These are phyloP conservation scores for Salvia hispanica DNA, from an alignment of 257 asterid species.

Conservation along the genomic window DNA sequence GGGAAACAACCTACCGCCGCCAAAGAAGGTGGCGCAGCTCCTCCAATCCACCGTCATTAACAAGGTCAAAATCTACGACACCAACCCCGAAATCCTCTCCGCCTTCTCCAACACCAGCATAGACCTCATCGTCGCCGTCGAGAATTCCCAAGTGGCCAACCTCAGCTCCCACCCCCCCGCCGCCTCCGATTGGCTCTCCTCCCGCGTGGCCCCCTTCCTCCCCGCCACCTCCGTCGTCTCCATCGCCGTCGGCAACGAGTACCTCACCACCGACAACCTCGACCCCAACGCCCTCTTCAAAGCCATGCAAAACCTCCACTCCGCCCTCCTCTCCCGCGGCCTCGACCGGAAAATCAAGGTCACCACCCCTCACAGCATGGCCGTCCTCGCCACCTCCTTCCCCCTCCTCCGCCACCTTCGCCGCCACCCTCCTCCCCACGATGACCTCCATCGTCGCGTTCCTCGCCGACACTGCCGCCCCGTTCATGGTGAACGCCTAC, in stretches of 20 bases:
- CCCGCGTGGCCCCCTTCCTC: slow-evolving; percentile 54
- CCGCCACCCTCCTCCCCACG: slow-evolving; percentile 49
- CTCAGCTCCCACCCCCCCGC: slow-evolving; percentile 42
- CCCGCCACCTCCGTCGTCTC: slow-evolving; percentile 62
- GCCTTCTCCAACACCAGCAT: slow-evolving; percentile 72
- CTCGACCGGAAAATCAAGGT: slow-evolving; percentile 61
- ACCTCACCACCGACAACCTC: slow-evolving; percentile 52
- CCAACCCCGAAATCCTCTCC: slow-evolving; percentile 59
- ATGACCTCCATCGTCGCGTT: slow-evolving; percentile 58
- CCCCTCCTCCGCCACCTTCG: slow-evolving; percentile 63
- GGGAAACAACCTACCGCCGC: slow-evolving; percentile 74
- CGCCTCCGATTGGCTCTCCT: slow-evolving; percentile 52
- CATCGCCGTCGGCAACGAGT: slow-evolving; percentile 68
- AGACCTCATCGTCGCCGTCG: slow-evolving; percentile 60
- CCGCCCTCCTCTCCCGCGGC: slow-evolving; percentile 46
- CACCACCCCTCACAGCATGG: slow-evolving; percentile 70
- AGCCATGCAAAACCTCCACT: slow-evolving; percentile 60
- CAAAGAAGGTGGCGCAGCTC: slow-evolving; percentile 61
- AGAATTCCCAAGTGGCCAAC: slow-evolving; percentile 51
- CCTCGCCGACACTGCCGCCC: slow-evolving; percentile 51
- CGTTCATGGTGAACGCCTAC: slow-evolving; percentile 69
- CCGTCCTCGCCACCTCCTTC: slow-evolving; percentile 63
- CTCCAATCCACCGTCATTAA: slow-evolving; percentile 60
- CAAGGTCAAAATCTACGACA: slow-evolving; percentile 65
- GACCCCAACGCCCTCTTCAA: slow-evolving; percentile 45